Conservation (phyloP, 768 basidiomycete genomes). For the Hysterangium stoloniferum region DNA sequence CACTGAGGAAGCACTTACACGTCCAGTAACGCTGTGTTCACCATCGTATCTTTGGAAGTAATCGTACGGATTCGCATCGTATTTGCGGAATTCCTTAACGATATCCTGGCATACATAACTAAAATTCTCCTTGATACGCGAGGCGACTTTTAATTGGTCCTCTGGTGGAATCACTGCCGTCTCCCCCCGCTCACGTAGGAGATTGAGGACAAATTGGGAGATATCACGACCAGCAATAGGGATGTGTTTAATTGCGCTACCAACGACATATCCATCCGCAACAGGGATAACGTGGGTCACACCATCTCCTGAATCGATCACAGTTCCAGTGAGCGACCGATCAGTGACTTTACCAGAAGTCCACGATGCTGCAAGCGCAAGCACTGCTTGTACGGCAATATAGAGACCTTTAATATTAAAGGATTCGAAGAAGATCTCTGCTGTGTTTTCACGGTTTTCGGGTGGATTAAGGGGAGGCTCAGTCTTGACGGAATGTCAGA, state of each 20-base stretch:
- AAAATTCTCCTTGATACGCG: constrained; percentile 96
- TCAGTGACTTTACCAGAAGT: constrained; percentile 83
- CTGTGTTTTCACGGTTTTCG: constrained; percentile 98
- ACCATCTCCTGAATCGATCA: constrained; percentile 98
- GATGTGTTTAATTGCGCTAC: constrained; percentile 97
- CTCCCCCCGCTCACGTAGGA: constrained; percentile 94
- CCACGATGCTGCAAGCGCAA: constrained; percentile 98
- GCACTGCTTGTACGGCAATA: constrained; percentile 97
- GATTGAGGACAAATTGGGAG: constrained; percentile 89
- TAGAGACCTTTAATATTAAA: constrained; percentile 99
- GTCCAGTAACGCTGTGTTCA: constrained; percentile 86
- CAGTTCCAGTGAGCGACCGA: constrained; percentile 91
- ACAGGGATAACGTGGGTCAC: constrained; percentile 97
- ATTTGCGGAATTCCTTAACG: constrained; percentile 97
- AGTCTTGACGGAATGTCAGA: constrained; percentile 48
- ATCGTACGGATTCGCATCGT: constrained; percentile 92
- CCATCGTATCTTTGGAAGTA: constrained; percentile 92
- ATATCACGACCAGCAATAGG: constrained; percentile 98
- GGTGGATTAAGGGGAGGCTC: constrained; percentile 97
- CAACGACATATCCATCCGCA: constrained; percentile 98
- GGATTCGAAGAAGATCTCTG: constrained; percentile 99
- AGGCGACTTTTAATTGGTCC: constrained; percentile 85
- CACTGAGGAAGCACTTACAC: constrained; percentile 41
- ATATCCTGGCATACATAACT: constrained; percentile 99
- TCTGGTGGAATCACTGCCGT: constrained; percentile 86